Evolutionary conservation across 2,329 filamentous ascomycete genomes (phyloP).

Genomic region (Chalaropsis ovoidea): DNA sequence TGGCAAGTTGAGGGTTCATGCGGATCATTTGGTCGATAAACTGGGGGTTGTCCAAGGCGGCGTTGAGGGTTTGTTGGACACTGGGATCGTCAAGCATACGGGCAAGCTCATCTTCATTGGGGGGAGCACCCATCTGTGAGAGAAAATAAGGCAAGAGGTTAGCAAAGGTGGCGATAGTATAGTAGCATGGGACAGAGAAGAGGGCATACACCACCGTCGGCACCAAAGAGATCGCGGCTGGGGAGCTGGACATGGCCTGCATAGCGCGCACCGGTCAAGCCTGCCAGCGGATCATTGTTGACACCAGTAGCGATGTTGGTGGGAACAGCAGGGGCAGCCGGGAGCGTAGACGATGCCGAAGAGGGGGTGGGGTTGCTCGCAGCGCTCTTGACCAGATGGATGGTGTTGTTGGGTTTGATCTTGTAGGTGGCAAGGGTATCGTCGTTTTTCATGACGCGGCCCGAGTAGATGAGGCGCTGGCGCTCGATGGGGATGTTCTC

Average conservation of each 20-base stretch:
- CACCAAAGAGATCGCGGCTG: conserved; percentile 78
- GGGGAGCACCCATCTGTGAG: conserved; percentile 74
- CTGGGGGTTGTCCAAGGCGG: conserved; percentile 88
- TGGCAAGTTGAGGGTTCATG: conserved; percentile 71
- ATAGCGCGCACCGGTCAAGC: conserved; percentile 83
- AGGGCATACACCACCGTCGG: conserved; percentile 76
- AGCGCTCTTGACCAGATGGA: conserved; percentile 94
- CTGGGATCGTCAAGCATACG: conserved; percentile 82
- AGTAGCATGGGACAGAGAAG: background rate
- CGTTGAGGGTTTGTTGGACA: conserved; percentile 78
- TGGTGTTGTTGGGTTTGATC: conserved; percentile 89
- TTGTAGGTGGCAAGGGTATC: conserved; percentile 80
- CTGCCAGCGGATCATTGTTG: conserved; percentile 81
- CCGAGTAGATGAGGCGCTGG: conserved; percentile 94
- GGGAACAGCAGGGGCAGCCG: conserved; percentile 41
- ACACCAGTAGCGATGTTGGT: conserved; percentile 73
- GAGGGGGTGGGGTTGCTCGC: conserved; percentile 61
- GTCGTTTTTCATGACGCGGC: conserved; percentile 89
- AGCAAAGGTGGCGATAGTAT: conserved; percentile 1
- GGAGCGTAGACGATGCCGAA: conserved; percentile 35
- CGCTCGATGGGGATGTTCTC: conserved; percentile 80
- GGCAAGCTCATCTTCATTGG: conserved; percentile 69
- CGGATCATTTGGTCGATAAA: conserved; percentile 93
- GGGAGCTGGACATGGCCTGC: conserved; percentile 86
- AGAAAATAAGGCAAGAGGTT: conserved; percentile 11